Base-by-base conservation (phyloP, 2,329 filamentous ascomycete genomes). In the Epichloe gansuensis region DNA sequence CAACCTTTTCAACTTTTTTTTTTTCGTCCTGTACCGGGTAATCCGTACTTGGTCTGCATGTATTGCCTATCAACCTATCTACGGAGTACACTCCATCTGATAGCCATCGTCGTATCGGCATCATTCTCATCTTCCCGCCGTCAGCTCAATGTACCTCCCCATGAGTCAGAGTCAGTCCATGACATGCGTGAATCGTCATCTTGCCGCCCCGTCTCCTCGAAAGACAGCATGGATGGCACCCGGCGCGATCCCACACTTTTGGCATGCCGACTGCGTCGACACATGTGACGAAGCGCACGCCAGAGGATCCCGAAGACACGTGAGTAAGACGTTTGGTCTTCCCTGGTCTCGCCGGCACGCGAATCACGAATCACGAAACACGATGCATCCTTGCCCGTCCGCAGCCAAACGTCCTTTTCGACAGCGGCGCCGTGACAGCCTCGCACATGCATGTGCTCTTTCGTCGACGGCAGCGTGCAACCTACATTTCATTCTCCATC, bases 161-260 rank as follows among this genome's bases (percentile, higher is more conserved):
- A 17, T 17, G 17, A 17, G 17, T 21, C 17, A 21, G 17, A 21
- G 1, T 21, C 17, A 21, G 1, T 78, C 78, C 46, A 74, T 66
- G 0, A 79, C 68, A 55, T 81, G 78, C 0, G 76, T 80, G 49
- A 9, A 31, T 31, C 8, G 27, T 27, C 27, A 81, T 68, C 52
- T 66, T 69, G 1, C 78, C 78, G 1, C 78, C 78, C 78, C 1
- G 74, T 67, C 60, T 81, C 78, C 54, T 78, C 72, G 43, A 77
- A 81, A 21, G 17, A 23, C 7, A 81, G 59, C 35, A 81, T 21
- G 59, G 74, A 80, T 79, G 0, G 77, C 78, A 2, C 78, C 78
- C 78, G 0, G 77, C 77, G 52, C 81, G 78, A 55, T 81, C 78
- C 78, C 77, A 81, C 1, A 76, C 67, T 64, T 81, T 81, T 81